These are phyloP conservation scores for Fusarium sp. DNA, from an alignment of 2,329 filamentous ascomycete genomes.

Conservation along the genomic window DNA sequence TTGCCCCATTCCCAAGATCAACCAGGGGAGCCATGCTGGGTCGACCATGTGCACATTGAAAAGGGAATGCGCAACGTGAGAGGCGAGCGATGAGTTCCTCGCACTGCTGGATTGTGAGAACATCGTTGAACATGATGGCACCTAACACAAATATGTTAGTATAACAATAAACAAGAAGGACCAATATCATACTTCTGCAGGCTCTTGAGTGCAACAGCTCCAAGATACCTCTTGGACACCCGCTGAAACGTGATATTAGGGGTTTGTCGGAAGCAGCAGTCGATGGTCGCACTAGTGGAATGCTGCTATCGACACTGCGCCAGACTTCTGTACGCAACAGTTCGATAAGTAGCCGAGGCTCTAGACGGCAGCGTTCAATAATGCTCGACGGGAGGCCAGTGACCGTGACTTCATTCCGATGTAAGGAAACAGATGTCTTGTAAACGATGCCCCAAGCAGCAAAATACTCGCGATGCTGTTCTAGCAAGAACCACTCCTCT, in stretches of 20 bases:
- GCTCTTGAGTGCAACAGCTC: slow-evolving; percentile 82
- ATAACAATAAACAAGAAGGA: neutral
- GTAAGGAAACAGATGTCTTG: slow-evolving; percentile 52
- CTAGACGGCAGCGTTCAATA: slow-evolving; percentile 77
- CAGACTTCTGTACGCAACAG: slow-evolving; percentile 82
- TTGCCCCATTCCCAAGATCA: slow-evolving; percentile 57
- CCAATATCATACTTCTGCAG: slow-evolving; percentile 70
- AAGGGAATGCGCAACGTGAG: slow-evolving; percentile 76
- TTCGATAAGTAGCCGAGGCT: slow-evolving; percentile 78
- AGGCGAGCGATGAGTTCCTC: slow-evolving; percentile 66
- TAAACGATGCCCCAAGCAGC: slow-evolving; percentile 80
- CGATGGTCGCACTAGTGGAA: slow-evolving; percentile 11
- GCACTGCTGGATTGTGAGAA: slow-evolving; percentile 70
- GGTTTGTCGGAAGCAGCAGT: slow-evolving; percentile 27
- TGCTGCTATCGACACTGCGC: slow-evolving; percentile 66
- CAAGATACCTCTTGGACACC: slow-evolving; percentile 80
- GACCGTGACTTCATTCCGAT: slow-evolving; percentile 59
- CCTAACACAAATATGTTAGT: slow-evolving; percentile 49
- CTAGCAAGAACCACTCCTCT: slow-evolving; percentile 71
- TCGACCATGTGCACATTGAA: slow-evolving; percentile 85
- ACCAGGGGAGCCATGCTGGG: slow-evolving; percentile 74
- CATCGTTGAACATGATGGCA: slow-evolving; percentile 89
- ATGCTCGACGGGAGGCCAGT: slow-evolving; percentile 77
- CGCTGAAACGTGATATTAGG: slow-evolving; percentile 74
- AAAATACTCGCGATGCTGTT: slow-evolving; percentile 68